Evolutionary conservation across 495 filamentous ascomycete genomes (phyloP).

Genomic region (Wilcoxina mikolae): DNA sequence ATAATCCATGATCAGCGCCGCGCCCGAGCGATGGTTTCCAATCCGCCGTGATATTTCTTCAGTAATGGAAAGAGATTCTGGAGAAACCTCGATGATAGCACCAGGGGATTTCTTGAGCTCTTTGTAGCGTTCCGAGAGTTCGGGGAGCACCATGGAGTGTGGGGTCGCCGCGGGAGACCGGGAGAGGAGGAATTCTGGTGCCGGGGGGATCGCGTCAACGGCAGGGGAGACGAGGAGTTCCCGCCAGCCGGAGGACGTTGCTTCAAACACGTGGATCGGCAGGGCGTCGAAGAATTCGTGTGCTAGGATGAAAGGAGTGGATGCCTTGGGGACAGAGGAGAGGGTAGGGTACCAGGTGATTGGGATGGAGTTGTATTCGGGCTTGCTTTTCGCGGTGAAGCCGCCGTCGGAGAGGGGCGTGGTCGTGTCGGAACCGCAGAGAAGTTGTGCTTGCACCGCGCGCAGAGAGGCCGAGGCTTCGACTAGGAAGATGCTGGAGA

Average conservation of each 20-base stretch:
- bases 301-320: conserved; percentile 76
- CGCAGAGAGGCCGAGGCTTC: conserved; percentile 70
- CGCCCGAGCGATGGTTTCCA: conserved; percentile 65
- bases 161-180: conserved; percentile 58
- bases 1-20: conserved; percentile 87
- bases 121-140: conserved; percentile 65
- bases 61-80: conserved; percentile 63
- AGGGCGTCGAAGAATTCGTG: conserved; percentile 99
- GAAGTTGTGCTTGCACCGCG: conserved; percentile 57
- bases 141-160: conserved; percentile 69
- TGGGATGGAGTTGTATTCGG: conserved; percentile 34
- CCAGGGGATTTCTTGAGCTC: conserved; percentile 48
- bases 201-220: conserved; percentile 27
- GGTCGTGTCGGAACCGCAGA: conserved; percentile 60
- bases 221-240: conserved; percentile 33
- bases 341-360: conserved; percentile 90
- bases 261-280: conserved; percentile 89
- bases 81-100: conserved; percentile 72
- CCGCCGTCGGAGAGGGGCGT: conserved; percentile 14
- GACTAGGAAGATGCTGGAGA: conserved; percentile 78
- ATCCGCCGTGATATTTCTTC: conserved; percentile 71
- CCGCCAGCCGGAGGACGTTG: conserved; percentile 36
- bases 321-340: conserved; percentile 47
- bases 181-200: conserved; percentile 57
- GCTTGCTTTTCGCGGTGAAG: not conserved